Evolutionary conservation across 345 rosid genomes (phyloP), one percentile per base, ranked within the genome.

Genomic region (Tarenaya hassleriana): DNA sequence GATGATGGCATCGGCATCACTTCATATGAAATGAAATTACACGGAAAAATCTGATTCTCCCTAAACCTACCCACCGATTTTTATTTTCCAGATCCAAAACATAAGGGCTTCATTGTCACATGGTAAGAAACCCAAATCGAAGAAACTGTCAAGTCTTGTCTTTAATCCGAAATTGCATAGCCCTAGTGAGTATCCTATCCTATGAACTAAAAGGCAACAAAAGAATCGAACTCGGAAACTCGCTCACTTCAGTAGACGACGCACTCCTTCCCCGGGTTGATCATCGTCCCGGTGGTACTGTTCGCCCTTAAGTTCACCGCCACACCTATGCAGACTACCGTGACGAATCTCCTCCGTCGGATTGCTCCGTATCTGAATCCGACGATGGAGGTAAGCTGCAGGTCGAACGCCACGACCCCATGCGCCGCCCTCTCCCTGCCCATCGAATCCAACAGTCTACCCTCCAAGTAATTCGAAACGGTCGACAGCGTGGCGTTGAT

Each of bases 241-340:
- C n/a, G 4, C 40, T 35, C 58, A 52, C 39, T 10, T 24, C 49
- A 68, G 50, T 50, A 47, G 40, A 75, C 60, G 43, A 13, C 33
- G 49, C 95, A 86, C 13, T 55, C 61, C 67, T 50, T 58, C 8
- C 61, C 13, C 8, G 68, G 76, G 13, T 80, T 83, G 16, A 62
- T 39, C 75, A 82, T 61, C 72, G 74, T 79, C 72, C 87, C 95
- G 1, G 89, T 69, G 10, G 68, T 65, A 21, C 70, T 67, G 56
- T 21, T 69, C 14, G 52, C 50, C 4, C 74, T 46, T 46, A 83
- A 16, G 16, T 63, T 69, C 18, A 84, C 71, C 0, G 69, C 10
- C 34, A 81, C 64, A 21, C 69, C 49, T 1, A 47, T n/a, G 41
- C 98, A 91, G 53, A 31, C 50, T 52, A 77, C 77, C 55, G 69